Evolutionary conservation across 441 rosid genomes (phyloP).

Genomic region (Aquilaria agallochum): DNA sequence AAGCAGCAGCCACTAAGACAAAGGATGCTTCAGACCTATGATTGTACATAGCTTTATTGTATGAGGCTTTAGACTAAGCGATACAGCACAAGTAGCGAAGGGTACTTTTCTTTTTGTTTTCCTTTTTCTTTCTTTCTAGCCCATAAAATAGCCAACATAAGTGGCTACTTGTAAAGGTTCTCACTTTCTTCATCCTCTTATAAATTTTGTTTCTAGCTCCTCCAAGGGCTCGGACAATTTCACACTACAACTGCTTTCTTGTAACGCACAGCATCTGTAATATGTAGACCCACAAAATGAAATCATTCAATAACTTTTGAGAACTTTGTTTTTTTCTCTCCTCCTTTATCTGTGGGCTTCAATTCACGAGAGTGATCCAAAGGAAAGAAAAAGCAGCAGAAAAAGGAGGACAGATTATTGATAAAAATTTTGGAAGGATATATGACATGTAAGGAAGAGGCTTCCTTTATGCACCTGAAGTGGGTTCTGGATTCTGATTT

Average conservation of each 20-base stretch:
- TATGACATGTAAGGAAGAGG: constrained; percentile 21
- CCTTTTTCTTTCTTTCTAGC: neutral
- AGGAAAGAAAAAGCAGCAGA: constrained; percentile 14
- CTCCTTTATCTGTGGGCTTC: constrained; percentile 9
- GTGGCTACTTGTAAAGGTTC: constrained; percentile 26
- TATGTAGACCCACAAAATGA: constrained; percentile 30
- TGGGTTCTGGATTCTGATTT: constrained; percentile 44
- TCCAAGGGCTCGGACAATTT: constrained; percentile 23
- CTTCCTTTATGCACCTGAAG: constrained; percentile 33
- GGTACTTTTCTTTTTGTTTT: constrained; percentile 6
- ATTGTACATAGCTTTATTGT: constrained; percentile 10
- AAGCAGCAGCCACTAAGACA: constrained; percentile 37
- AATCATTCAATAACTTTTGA: constrained; percentile 43
- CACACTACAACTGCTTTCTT: constrained; percentile 39
- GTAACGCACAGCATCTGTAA: constrained; percentile 42
- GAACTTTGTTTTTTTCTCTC: constrained; percentile 32
- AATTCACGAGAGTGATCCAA: constrained; percentile 23
- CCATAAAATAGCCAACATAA: constrained; percentile 9
- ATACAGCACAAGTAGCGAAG: constrained; percentile 19
- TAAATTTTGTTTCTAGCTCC: constrained; percentile 19
- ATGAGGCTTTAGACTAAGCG: constrained; percentile 20
- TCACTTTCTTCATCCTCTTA: constrained; percentile 9
- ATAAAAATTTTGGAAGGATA: constrained; percentile 11
- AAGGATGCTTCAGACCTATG: constrained; percentile 38
- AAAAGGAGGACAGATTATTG: constrained; percentile 17